Conservation (phyloP, 2,329 filamentous ascomycete genomes). For the Zarea fungicola region DNA sequence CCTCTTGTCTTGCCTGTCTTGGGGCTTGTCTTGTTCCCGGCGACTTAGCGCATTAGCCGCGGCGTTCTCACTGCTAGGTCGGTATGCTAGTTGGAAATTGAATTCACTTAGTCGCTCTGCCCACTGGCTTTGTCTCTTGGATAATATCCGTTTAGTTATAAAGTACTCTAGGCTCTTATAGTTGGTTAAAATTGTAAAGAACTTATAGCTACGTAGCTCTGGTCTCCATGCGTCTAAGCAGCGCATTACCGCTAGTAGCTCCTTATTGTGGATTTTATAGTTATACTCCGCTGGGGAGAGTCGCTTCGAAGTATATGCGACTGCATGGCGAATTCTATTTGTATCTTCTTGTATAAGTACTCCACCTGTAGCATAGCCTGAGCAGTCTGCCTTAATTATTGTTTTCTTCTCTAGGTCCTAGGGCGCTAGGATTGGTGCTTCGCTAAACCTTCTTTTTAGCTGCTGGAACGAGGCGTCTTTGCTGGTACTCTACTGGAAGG, state of each 20-base stretch:
- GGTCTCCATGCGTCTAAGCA: slow-evolving; percentile 8
- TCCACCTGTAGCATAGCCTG: background rate
- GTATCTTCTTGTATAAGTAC: slow-evolving; percentile 7
- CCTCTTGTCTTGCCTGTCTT: too few species aligned
- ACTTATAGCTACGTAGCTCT: slow-evolving; percentile 1
- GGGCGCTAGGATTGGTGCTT: background rate
- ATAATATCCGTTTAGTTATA: background rate
- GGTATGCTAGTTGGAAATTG: background rate
- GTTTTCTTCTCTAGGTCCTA: background rate
- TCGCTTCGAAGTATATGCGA: slow-evolving; percentile 3
- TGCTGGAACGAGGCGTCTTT: background rate
- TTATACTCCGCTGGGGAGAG: slow-evolving; percentile 5
- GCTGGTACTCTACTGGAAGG: background rate
- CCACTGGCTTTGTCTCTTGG: background rate
- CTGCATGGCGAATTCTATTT: slow-evolving; percentile 7
- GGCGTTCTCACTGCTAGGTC: background rate
- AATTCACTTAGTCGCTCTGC: background rate
- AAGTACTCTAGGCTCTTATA: slow-evolving; percentile 15
- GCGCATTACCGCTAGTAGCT: slow-evolving; percentile 11
- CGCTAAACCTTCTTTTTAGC: background rate
- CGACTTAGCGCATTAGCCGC: background rate
- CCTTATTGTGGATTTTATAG: slow-evolving; percentile 14
- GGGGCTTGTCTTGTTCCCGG: background rate
- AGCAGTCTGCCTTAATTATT: slow-evolving; percentile 5
- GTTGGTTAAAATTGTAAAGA: slow-evolving; percentile 13